Evolutionary conservation across 306 rosid species (phyloP), one percentile per base, ranked within the genome.

Genomic region (Glycine soja): DNA sequence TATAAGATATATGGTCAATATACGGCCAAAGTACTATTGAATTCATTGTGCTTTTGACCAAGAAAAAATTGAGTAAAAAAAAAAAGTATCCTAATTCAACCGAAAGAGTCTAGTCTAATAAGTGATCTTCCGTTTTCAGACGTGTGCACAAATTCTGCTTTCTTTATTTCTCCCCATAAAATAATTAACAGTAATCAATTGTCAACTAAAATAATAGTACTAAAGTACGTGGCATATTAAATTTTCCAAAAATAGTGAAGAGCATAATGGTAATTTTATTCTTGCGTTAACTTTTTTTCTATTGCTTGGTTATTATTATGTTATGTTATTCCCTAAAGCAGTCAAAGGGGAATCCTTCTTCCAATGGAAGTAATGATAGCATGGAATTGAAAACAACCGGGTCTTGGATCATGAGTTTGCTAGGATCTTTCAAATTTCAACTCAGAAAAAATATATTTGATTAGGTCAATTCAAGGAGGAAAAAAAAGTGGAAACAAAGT

Each of bases 261-360:
- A 69, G 72, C 72, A 71, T 40, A 10, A 46, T 46, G 48, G 80
- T 77, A 77, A 19, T 72, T 76, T 24, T 30, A 36, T 48, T 36
- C 13, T 45, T 32, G 70, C 10, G 45, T 11, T 2, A 15, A 16
- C 62, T 76, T 70, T 72, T 72, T 52, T 77, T 45, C 14, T 54
- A 57, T 57, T 70, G 78, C 48, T 64, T 79, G 82, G 82, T 75
- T 78, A 78, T 82, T 24, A 82, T 78, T 48, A 72, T 65, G 79
- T 54, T 77, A 77, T 74, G 84, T 81, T 83, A 81, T 76, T 83
- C 74, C 69, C 77, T 36, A 85, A 82, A 86, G 83, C 82, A 79
- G 93, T 92, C 93, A 90, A 89, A 87, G 81, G 81, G 58, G 93
- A 81, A 84, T 85, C 86, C 85, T 82, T 63, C 80, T 84, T 86